Base-by-base conservation (phyloP, 345 rosid genomes). In the Populus ilicifolia region DNA sequence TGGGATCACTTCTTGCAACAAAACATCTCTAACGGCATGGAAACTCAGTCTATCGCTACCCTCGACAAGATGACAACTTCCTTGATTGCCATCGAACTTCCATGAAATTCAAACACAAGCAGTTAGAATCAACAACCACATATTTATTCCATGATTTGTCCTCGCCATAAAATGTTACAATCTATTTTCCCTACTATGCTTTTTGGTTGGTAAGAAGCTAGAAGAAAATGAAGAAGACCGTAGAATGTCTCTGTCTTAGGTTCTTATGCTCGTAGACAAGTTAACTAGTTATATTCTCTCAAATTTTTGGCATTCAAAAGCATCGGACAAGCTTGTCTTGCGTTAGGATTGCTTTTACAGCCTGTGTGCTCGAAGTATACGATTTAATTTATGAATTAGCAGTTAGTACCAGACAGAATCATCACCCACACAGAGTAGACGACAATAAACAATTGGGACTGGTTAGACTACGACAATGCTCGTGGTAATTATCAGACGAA, bases 241-340 rank as follows among this genome's bases (percentile, higher is more conserved):
- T 85, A 87, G 90, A 87, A 83, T 61, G 27, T 80, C 76, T 77
- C 85, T 54, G 27, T 80, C 76, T 77, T 89, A 88, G 89, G 80
- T 84, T 83, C 86, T 88, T 84, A 79, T 88, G 79, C 75, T 76
- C 70, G 84, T 89, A 89, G 92, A 30, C 67, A 54, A 18, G 59
- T 72, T 62, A 79, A 65, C 73, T 87, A 85, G 83, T 75, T 83
- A 80, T 79, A 80, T 78, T 79, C 54, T 81, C 80, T 63, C 80
- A 82, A 84, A 72, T 85, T 84, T 77, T 61, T 90, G 85, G 92
- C 78, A 75, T 71, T 84, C 88, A 84, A 87, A 86, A 77, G 72
- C 78, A 84, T 71, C 83, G 86, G 88, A 76, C 61, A 79, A 76
- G 67, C 78, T 56, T 70, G 44, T 8, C 46, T 36, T 78, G 82